Evolutionary conservation across 139 green algal species (phyloP).

Genomic region (Auxenochlorella protothecoides): DNA sequence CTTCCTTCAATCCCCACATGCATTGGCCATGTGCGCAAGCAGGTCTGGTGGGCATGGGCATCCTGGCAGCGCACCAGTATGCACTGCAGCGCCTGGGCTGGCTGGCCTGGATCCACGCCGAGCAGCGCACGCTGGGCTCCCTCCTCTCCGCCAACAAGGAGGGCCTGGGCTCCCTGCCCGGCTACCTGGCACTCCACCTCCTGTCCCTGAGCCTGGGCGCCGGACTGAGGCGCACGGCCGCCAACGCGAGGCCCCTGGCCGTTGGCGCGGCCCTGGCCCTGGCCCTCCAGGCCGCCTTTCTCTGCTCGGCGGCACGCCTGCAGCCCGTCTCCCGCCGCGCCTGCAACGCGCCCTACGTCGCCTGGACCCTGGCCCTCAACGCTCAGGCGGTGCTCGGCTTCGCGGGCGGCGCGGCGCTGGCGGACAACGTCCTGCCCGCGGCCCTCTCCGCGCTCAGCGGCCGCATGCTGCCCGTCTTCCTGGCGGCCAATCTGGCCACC

Average conservation of each 20-base stretch:
- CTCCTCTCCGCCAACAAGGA: slow-evolving; percentile 73
- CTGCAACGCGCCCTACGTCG: slow-evolving; percentile 71
- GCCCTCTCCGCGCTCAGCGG: slow-evolving; percentile 28
- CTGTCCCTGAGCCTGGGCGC: neutral
- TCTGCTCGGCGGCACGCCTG: slow-evolving; percentile 7
- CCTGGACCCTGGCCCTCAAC: slow-evolving; percentile 55
- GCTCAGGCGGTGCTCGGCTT: slow-evolving; percentile 30
- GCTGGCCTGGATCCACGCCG: slow-evolving; percentile 28
- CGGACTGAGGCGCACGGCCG: neutral
- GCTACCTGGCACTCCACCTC: slow-evolving; percentile 66
- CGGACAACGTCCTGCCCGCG: neutral
- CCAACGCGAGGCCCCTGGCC: neutral
- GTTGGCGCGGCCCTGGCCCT: slow-evolving; percentile 6
- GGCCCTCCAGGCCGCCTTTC: slow-evolving; percentile 18
- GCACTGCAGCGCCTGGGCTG: slow-evolving; percentile 19
- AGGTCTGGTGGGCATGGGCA: slow-evolving; percentile 8
- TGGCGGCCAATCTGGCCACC: slow-evolving; percentile 71
- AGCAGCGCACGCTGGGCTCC: slow-evolving; percentile 14
- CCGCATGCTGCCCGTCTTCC: slow-evolving; percentile 56
- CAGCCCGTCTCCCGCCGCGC: slow-evolving; percentile 53
- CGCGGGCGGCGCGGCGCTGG: neutral
- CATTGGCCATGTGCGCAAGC: too few species aligned
- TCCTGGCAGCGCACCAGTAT: slow-evolving; percentile 33
- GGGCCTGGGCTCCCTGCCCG: slow-evolving; percentile 54
- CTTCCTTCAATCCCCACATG: too few species aligned